Base-by-base conservation (phyloP, 352 stramenopile species). In the Blastocystis sp. region DNA sequence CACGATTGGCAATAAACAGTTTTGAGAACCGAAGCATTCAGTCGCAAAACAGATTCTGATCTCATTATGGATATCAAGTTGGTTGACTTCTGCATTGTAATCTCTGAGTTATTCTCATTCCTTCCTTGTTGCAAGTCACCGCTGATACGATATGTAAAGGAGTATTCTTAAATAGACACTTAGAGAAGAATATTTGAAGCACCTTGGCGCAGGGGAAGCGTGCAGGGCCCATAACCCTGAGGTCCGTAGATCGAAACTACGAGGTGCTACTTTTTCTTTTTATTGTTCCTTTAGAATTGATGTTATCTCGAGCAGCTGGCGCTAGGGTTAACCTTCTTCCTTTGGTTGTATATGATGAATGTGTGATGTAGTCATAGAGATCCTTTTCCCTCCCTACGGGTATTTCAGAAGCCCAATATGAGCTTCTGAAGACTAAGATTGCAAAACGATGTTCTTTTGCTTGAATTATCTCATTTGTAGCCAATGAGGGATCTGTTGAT, bases 1-100 rank as follows among this genome's bases (percentile, higher is more conserved):
- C 94, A 69, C 94, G 93, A 90, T 97, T 97, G 51, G 94, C 94
- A 87, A 97, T 93, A 3, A 97, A 91, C 68, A 97, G 95, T 91
- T 97, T 97, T 87, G 94, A 91, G 90, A 97, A 93, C 40, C 60
- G 60, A 35, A 75, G 54, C 76, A 87, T 87, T 22, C 54, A 66
- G 59, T 48, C 7, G 80, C 27, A 87, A 2, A 57, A 80, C n/a
- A 66, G 66, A 66, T 24, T 51, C 66, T 76, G 44, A 76, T 57
- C 3, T 2, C 44, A 40, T 66, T 2, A 66, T 66, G 58, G 58
- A 66, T 35, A 2, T 40, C 33, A 40, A 40, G 22, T 66, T 66
- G 3, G 2, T 40, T 9, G 3, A 9, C 33, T 66, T 66, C 9
- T 2, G 2, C 33, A 9, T 9, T 66, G 9, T 40, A 9, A 9